Evolutionary conservation across 2,329 filamentous ascomycete genomes (phyloP), one percentile per base, ranked within the genome.

Genomic region (Sarocladium brachiariae): DNA sequence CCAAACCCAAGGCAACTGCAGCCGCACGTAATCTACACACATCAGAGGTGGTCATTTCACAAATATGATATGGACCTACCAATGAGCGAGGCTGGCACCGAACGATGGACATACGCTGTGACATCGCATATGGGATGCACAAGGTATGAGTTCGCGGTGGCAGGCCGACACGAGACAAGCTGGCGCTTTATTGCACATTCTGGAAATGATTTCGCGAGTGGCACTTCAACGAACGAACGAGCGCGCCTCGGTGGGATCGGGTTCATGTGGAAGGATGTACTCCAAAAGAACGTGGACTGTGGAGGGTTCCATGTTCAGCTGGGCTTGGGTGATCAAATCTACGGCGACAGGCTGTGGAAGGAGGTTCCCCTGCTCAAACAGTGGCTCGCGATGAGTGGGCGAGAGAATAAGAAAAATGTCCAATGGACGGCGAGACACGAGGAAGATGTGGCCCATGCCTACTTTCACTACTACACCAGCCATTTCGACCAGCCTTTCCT

Each of bases 261-360:
- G 1, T 88, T 93, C 63, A 95, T 99, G 92, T 99, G 93, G 93
- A 97, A 96, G 62, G 93, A 99, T 60, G 91, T 99, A 24, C 77
- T 99, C 63, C 90, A 96, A 69, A 96, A 96, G 75, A 95, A 99
- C 61, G 83, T 91, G 24, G 93, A 99, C 59, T 96, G 91, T 58
- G 90, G 91, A 51, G 93, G 93, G 1, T 99, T 97, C 66, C 93
- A 99, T 61, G 85, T 89, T 6, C 93, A 99, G 63, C 75, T 99
- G 7, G 93, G 92, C 13, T 72, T 96, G 4, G 93, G 93, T 51
- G 89, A 93, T 53, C 93, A 99, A 65, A 95, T 99, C 49, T 97
- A 95, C 63, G 93, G 89, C 2, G 93, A 99, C 67, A 77, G 93
- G 30, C 71, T 99, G 56, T 99, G 93, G 93, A 96, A 92, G 63